Evolutionary conservation across 164 flowering plant species (phyloP), one percentile per base, ranked within the genome.

Genomic region (Chimonanthus praecox): DNA sequence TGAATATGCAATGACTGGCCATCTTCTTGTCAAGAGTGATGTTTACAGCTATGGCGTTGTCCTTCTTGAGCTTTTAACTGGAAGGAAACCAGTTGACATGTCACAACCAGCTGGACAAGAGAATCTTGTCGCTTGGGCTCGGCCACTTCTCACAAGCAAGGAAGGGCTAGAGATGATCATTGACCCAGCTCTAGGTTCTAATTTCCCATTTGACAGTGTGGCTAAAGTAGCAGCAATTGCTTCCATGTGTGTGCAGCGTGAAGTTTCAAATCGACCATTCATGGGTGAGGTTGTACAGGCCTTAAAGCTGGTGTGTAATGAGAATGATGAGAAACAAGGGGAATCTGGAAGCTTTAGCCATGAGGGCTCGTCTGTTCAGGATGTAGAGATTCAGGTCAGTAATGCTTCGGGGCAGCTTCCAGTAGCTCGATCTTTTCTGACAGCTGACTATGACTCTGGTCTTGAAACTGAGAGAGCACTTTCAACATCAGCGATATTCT

Each of bases 271-370:
- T 81, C 91, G 99, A 2, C 99, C 99, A 67, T 95, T 90, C 64
- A 95, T 95, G 98, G 96, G 99, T 3, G 99, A 95, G 83, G 98
- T 95, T 33, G 99, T 95, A 15, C 99, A 95, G 75, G 99, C 99
- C 46, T 75, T 95, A 74, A 95, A 92, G 79, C 82, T 93, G 15
- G 88, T 95, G 4, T 92, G 88, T 64, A 84, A 84, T 51, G 97
- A 95, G 79, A 83, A 87, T 74, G 94, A 89, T 33, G 89, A 86
- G 69, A 77, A 86, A n/a, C 83, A 77, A 74, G 49, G 70, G 0
- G 87, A 81, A 4, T 83, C 88, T 44, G 81, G 80, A 75, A 84
- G 72, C 64, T 79, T 77, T 48, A 85, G 86, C 79, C 84, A 60
- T 58, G 94, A 84, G 71, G 79, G 86, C 67, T 70, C 82, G 21